phyloP scores from a whole-genome alignment of 148 eudicot species.

The Nyssa sinensis region DNA sequence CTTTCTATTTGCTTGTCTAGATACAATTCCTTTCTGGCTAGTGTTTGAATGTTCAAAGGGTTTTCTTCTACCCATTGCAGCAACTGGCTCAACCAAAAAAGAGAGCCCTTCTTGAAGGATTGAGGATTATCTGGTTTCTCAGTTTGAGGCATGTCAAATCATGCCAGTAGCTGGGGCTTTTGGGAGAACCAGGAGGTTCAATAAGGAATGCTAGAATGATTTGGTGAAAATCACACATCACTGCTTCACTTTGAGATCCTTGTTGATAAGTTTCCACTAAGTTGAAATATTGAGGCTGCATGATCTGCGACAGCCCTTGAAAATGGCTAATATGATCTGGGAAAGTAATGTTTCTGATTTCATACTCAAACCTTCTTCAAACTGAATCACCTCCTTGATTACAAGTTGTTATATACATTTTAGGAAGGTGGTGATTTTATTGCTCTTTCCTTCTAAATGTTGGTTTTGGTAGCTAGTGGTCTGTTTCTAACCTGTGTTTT shows the following conservation, averaged over 20 bases:
- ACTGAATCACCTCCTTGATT: not conserved
- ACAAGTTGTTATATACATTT: not conserved
- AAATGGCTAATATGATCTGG: not conserved
- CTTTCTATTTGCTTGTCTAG: too few relatives aligned
- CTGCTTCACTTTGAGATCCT: not conserved
- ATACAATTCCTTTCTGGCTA: too few relatives aligned
- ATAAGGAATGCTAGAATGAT: not conserved
- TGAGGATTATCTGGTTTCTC: too few relatives aligned
- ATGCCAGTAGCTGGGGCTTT: too few relatives aligned
- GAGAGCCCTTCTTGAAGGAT: too few relatives aligned
- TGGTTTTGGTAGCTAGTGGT: not conserved
- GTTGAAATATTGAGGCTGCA: not conserved
- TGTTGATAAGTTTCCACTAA: not conserved
- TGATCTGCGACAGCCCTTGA: too few relatives aligned
- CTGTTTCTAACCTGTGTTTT: not conserved
- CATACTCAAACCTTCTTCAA: not conserved
- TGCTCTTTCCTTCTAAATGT: not conserved
- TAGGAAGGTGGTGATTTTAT: not conserved
- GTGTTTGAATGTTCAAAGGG: too few relatives aligned
- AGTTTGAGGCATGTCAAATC: too few relatives aligned
- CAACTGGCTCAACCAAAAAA: too few relatives aligned
- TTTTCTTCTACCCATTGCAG: too few relatives aligned
- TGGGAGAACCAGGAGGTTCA: too few relatives aligned
- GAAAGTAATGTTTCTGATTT: not conserved
- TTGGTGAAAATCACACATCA: not conserved